These are phyloP conservation scores for Daldinia sp. DNA, from an alignment of 2,329 filamentous ascomycete genomes.

Conservation along the genomic window DNA sequence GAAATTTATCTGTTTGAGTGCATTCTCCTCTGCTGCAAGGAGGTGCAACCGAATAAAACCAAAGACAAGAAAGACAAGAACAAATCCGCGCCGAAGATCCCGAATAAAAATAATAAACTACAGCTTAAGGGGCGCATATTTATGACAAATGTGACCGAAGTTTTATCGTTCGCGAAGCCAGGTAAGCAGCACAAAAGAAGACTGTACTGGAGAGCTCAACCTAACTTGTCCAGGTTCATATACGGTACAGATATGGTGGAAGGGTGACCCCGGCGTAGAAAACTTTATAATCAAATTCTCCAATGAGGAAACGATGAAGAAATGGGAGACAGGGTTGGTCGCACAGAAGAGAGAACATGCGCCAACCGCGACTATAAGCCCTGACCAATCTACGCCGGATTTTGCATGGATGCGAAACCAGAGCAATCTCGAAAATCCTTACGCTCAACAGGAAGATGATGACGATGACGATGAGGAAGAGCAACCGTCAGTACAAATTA, in stretches of 20 bases:
- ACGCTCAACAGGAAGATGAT: slow-evolving; percentile 70
- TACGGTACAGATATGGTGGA: slow-evolving; percentile 98
- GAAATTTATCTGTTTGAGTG: slow-evolving; percentile 97
- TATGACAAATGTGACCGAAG: slow-evolving; percentile 98
- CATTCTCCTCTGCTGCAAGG: slow-evolving; percentile 97
- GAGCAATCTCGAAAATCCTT: slow-evolving; percentile 79
- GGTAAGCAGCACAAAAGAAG: slow-evolving; percentile 64
- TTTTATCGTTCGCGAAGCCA: slow-evolving; percentile 86
- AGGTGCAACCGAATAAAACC: slow-evolving; percentile 83
- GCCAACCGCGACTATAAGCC: slow-evolving; percentile 56
- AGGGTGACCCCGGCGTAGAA: slow-evolving; percentile 92
- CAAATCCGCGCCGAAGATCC: slow-evolving; percentile 63
- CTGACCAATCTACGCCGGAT: slow-evolving; percentile 68
- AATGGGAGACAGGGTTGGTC: slow-evolving; percentile 85
- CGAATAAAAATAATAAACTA: slow-evolving; percentile 78
- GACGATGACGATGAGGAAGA: slow-evolving; percentile 66
- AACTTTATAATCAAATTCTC: slow-evolving; percentile 95
- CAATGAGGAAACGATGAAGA: slow-evolving; percentile 91
- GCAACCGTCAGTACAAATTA: slow-evolving; percentile 36
- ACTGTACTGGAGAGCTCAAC: slow-evolving; percentile 13
- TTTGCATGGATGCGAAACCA: slow-evolving; percentile 82
- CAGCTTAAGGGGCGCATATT: slow-evolving; percentile 98
- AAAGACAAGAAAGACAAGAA: slow-evolving; percentile 79
- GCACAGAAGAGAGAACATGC: slow-evolving; percentile 73
- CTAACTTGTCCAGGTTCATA: slow-evolving; percentile 73